Evolutionary conservation across 2,329 filamentous ascomycete genomes (phyloP).

Genomic region (Fusarium sp.): DNA sequence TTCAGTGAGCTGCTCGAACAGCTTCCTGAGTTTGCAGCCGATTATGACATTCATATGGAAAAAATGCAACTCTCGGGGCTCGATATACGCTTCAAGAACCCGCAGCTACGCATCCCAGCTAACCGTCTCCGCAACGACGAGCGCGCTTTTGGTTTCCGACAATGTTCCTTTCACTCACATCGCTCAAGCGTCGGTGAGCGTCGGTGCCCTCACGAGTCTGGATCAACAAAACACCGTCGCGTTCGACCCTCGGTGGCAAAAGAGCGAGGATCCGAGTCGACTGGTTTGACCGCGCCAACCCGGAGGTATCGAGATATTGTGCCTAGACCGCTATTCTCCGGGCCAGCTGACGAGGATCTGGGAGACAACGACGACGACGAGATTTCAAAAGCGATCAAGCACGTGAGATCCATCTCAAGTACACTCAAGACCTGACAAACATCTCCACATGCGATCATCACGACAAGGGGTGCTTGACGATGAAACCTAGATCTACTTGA

Average conservation of each 20-base stretch:
- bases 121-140: constrained; percentile 65
- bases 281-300: constrained; percentile 38
- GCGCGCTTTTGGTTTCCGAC: constrained; percentile 67
- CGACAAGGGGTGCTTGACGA: constrained; percentile 1
- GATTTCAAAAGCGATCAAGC: constrained; percentile 43
- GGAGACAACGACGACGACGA: constrained; percentile 46
- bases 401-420: constrained; percentile 47
- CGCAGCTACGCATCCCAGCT: constrained; percentile 65
- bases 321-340: constrained; percentile 44
- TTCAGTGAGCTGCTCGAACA: constrained; percentile 56
- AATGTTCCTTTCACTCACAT: constrained; percentile 69
- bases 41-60: constrained; percentile 61
- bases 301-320: constrained; percentile 36
- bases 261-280: constrained; percentile 24
- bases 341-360: constrained; percentile 35
- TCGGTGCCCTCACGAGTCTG: constrained; percentile 58
- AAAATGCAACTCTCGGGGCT: constrained; percentile 62
- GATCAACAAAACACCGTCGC: constrained; percentile 29
- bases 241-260: constrained; percentile 8
- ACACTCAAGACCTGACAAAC: constrained; percentile 40
- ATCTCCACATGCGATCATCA: background rate
- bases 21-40: constrained; percentile 57
- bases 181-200: constrained; percentile 63
- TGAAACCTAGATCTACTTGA: constrained; percentile 26
- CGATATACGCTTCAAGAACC: constrained; percentile 66